Evolutionary conservation across 805 yeast genomes (phyloP), one percentile per base, ranked within the genome.

Genomic region (Spathaspora arborariae): DNA sequence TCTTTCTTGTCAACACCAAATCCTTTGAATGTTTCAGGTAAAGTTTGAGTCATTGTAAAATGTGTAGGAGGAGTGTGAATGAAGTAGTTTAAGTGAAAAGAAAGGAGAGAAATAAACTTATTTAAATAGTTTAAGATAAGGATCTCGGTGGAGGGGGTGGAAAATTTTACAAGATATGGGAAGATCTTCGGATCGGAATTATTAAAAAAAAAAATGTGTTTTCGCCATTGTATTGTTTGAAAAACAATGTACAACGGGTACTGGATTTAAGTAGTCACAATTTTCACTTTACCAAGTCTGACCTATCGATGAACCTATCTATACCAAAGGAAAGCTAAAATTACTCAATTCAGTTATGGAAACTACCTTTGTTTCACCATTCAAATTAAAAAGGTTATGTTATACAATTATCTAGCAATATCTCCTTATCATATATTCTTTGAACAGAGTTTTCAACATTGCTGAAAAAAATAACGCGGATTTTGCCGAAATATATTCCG

Each of bases 1-100:
- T 55, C 57, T 21, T 55, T 48, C 35, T 60, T 54, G 49, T 57
- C 59, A 38, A 66, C 63, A 20, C 65, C 72, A 46, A 62, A 68
- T 11, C 74, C 74, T 44, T 46, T 22, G 24, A 49, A 49, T 20
- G 38, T 33, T 20, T 40, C 35, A 8, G 52, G 52, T 24, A 52
- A 48, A 30, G 46, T 5, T 35, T 41, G 44, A 35, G 44, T 30
- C 35, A 21, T 38, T 3, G 20, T 22, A n/a, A n/a, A n/a, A n/a
- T 38, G 20, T 19, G 6, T 38, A 10, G 21, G 20, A 4, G 21
- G 15, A 35, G n/a, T n/a, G n/a, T n/a, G 13, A 33, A 33, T 13
- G 13, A 16, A 18, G 21, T 15, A 10, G n/a, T 13, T 10, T 13
- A 38, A 5, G 27, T 3, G 15, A 38, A 20, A 7, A 15, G 13